A percentile compares a stretch with the other conserved stretches of the same genome.
phyloP scores from a whole-genome alignment of 441 rosid species.

The Bruguiera hainesii region DNA sequence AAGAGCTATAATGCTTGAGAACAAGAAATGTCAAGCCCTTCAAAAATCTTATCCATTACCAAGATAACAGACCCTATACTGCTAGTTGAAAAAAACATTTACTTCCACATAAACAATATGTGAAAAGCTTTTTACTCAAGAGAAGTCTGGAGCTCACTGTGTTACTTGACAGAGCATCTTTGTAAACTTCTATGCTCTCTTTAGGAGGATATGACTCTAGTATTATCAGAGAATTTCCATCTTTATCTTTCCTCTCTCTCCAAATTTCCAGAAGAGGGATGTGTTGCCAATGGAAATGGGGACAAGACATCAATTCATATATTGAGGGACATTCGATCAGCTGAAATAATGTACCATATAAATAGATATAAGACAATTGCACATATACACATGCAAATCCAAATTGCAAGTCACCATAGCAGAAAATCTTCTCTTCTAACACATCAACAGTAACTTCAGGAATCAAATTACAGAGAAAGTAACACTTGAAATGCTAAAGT shows the following conservation, averaged over 20 bases:
- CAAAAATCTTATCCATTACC: background rate
- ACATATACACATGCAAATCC: background rate
- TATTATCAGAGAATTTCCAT: constrained; percentile 44
- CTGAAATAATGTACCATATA: constrained; percentile 38
- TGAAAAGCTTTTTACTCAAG: constrained; percentile 7
- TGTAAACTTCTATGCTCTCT: constrained; percentile 55
- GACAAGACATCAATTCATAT: constrained; percentile 88
- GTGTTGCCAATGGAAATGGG: constrained; percentile 66
- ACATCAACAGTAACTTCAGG: background rate
- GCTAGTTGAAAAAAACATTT: background rate
- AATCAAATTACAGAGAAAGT: background rate
- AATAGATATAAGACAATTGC: background rate
- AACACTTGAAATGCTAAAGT: background rate
- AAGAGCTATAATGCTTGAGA: background rate
- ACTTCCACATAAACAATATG: background rate
- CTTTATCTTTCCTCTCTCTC: constrained; percentile 56
- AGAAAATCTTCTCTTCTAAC: background rate
- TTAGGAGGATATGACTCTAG: constrained; percentile 63
- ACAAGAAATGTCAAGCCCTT: background rate
- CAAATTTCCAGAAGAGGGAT: constrained; percentile 73
- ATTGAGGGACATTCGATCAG: constrained; percentile 95
- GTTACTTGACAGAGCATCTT: constrained; percentile 67
- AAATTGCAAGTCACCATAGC: background rate
- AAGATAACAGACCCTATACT: background rate
- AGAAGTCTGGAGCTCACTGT: constrained; percentile 41